Percentiles rank a stretch among this genome's conserved stretches.
Evolutionary conservation across 371 early-diverging fungal genomes (phyloP).

Genomic region (Apophysomyces sp.): DNA sequence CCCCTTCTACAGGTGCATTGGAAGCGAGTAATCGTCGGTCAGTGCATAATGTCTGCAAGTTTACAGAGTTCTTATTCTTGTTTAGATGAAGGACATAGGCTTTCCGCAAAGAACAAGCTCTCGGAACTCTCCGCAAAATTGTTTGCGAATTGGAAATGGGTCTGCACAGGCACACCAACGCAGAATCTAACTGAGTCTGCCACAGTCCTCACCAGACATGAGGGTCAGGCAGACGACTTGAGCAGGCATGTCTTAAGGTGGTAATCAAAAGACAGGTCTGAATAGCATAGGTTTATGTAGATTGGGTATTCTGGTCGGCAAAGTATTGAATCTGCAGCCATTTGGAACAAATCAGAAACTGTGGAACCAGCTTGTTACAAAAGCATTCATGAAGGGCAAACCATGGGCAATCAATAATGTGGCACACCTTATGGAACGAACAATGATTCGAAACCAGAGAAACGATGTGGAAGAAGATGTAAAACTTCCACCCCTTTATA

Average conservation of each 20-base stretch:
- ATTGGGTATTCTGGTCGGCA: slow-evolving; percentile 47
- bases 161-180: slow-evolving; percentile 73
- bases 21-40: slow-evolving; percentile 78
- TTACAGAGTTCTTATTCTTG: not conserved
- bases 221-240: slow-evolving; percentile 18
- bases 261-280: not conserved
- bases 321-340: slow-evolving; percentile 51
- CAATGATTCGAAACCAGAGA: slow-evolving; percentile 68
- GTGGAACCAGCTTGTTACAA: slow-evolving; percentile 37
- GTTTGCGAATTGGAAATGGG: slow-evolving; percentile 69
- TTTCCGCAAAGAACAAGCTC: slow-evolving; percentile 26
- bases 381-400: slow-evolving; percentile 41
- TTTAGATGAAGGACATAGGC: slow-evolving; percentile 36
- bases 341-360: slow-evolving; percentile 39
- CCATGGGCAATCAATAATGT: slow-evolving; percentile 41
- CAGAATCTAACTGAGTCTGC: slow-evolving; percentile 54
- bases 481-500: slow-evolving; percentile 60
- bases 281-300: slow-evolving; percentile 24
- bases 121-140: slow-evolving; percentile 56
- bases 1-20: slow-evolving; percentile 72
- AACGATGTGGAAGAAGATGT: slow-evolving; percentile 55
- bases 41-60: slow-evolving; percentile 14
- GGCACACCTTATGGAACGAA: slow-evolving; percentile 49
- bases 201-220: slow-evolving; percentile 4
- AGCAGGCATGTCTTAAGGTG: slow-evolving; percentile 18